Base-by-base conservation (phyloP, 164 flowering plant species). In the Kalanchoe fedtschenkoi region DNA sequence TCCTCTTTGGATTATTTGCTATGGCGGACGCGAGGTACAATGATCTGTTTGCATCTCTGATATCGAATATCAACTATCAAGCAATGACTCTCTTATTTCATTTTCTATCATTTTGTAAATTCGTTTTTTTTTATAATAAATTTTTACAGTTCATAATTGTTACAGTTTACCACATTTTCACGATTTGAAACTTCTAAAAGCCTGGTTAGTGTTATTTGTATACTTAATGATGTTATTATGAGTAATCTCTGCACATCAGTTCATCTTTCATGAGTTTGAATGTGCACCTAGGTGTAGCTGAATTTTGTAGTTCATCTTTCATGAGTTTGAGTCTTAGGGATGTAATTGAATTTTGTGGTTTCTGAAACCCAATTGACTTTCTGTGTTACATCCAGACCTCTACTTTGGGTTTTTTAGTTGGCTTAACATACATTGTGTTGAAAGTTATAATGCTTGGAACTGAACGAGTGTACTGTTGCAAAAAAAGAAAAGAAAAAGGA, bases 61-160 rank as follows among this genome's bases (percentile, higher is more conserved):
- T 87, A 19, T 74, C 91, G 21, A 88, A 86, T 39, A 88, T 89
- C 74, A 89, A 88, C 57, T 33, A 39, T 44, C 30, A 15, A 62
- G n/a, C n/a, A n/a, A n/a, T n/a, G n/a, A n/a, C n/a, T n/a, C n/a
- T n/a, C n/a, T n/a, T n/a, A n/a, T n/a, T n/a, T 6, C 30, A 0
- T 35, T 11, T 37, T 0, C 8, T 28, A 9, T 29, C 38, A 39
- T 29, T 6, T 34, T 65, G 19, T 16, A 4, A 9, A 7, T 29
- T 30, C 3, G 8, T 4, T 33, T 21, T 8, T 43, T 4, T 9
- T 8, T 65, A 15, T 57, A 26, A 34, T 30, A 19, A 37, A 8
- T 10, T 44, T n/a, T n/a, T n/a, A n/a, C n/a, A n/a, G n/a, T n/a
- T n/a, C n/a, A n/a, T n/a, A n/a, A n/a, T n/a, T n/a, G n/a, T n/a